phyloP scores from a whole-genome alignment of 2,329 filamentous ascomycete species.

The Bipolaris cookei region DNA sequence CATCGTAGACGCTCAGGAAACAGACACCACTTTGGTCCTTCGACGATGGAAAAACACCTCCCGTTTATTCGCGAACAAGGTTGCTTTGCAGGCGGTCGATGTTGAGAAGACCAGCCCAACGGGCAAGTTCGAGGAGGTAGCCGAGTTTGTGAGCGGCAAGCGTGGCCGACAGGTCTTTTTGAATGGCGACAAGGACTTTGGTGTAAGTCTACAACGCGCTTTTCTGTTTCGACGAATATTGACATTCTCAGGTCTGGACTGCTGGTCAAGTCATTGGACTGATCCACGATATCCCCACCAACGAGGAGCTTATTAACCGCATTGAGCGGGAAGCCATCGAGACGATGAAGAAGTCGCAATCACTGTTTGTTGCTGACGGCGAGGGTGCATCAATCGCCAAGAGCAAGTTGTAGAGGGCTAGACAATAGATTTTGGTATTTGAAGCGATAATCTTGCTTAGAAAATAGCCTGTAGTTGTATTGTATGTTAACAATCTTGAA shows the following conservation, averaged over 20 bases:
- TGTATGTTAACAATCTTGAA: not conserved
- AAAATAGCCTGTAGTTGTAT: not conserved
- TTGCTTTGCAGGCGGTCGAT: slow-evolving; percentile 78
- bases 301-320: slow-evolving; percentile 53
- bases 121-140: slow-evolving; percentile 89
- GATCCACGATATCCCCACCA: slow-evolving; percentile 60
- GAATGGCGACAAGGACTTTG: slow-evolving; percentile 88
- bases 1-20: slow-evolving; percentile 88
- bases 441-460: not conserved
- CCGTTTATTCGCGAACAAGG: slow-evolving; percentile 88
- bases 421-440: not conserved
- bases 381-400: slow-evolving; percentile 44
- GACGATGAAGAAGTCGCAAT: slow-evolving; percentile 49
- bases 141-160: slow-evolving; percentile 86
- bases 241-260: slow-evolving; percentile 81
- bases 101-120: slow-evolving; percentile 82
- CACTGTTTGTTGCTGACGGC: slow-evolving; percentile 41
- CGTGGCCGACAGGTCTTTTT: slow-evolving; percentile 89
- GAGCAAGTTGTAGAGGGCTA: slow-evolving; percentile 48
- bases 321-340: slow-evolving; percentile 56
- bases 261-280: slow-evolving; percentile 86
- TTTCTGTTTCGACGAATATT: not conserved
- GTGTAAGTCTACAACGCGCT: slow-evolving; percentile 49
- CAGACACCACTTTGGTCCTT: slow-evolving; percentile 86
- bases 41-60: slow-evolving; percentile 92